Base-by-base conservation (phyloP, 306 rosid genomes). In the Ormosia emarginata region DNA sequence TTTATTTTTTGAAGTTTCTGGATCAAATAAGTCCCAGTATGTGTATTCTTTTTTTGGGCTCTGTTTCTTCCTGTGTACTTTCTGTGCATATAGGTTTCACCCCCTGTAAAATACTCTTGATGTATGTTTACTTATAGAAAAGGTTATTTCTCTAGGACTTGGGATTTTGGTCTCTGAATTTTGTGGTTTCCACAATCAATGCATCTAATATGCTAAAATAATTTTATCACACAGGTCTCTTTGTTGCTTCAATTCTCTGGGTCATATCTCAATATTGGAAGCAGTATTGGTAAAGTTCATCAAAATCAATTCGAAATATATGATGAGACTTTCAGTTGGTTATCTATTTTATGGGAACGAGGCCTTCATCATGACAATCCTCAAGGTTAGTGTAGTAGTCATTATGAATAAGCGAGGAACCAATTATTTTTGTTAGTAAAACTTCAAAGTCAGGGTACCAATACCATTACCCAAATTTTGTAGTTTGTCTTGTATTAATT, bases 291-390 rank as follows among this genome's bases (percentile, higher is more conserved):
- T 76, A 75, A 82, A 78, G 52, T 78, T 70, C 81, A 85, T 75
- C 87, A 83, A 80, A 76, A 84, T 79, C 91, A 79, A 70, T 67
- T 89, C 33, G 88, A 85, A 89, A 81, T 50, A 15, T 74, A 62
- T 13, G 87, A 88, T 1, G 90, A 89, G 81, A 81, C 87, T 81
- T 90, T 87, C 78, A 84, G 82, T 67, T 95, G 99, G 99, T 77
- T 95, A 75, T 86, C 95, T 37, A 91, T 95, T 83, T 87, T 95
- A 86, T 95, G 99, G 99, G 97, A 91, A 67, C 88, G 92, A 43
- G 99, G 97, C 50, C 94, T 95, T 85, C 90, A 72, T 77, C 99
- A 95, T 69, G 95, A 88, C 78, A 95, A 95, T 83, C 99, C 99
- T 78, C 93, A 88, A 85, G 98, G 99, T 93, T 82, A 46, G 83